Conservation (phyloP, 441 rosid genomes). For the Populus hybrid region DNA sequence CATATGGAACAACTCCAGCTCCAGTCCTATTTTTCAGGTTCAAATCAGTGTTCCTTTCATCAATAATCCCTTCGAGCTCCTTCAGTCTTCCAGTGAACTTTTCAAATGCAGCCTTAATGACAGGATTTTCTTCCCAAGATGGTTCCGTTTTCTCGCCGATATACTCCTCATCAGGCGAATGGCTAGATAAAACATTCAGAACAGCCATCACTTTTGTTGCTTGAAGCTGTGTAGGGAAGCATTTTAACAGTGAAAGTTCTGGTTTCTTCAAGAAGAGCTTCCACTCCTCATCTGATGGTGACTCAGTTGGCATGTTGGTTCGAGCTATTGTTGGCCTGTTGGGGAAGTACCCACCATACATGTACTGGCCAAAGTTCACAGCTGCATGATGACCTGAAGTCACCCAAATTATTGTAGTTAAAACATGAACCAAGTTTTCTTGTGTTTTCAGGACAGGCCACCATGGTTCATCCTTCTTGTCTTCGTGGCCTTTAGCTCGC, state of each 20-base stretch:
- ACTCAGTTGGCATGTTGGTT: conserved; percentile 52
- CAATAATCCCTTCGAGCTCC: conserved; percentile 39
- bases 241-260: conserved; percentile 34
- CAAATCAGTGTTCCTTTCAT: conserved; percentile 33
- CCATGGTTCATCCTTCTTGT: conserved; percentile 41
- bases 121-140: conserved; percentile 45
- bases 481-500: conserved; percentile 30
- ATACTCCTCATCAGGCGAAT: conserved; percentile 75
- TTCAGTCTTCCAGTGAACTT: conserved; percentile 35
- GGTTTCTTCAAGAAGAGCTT: conserved; percentile 42
- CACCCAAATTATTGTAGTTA: conserved; percentile 60
- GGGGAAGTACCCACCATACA: conserved; percentile 66
- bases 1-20: conserved; percentile 42
- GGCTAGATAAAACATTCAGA: conserved; percentile 52
- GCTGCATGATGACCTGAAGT: conserved; percentile 64
- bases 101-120: conserved; percentile 52
- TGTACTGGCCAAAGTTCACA: conserved; percentile 65
- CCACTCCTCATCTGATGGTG: conserved; percentile 31
- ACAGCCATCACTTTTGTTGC: conserved; percentile 57
- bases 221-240: conserved; percentile 62
- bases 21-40: conserved; percentile 42
- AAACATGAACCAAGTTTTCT: conserved; percentile 33
- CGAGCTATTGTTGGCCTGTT: conserved; percentile 59
- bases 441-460: conserved; percentile 32
- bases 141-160: conserved; percentile 50